Evolutionary conservation across 139 green algal species (phyloP).

Genomic region (Haematococcus sp.): DNA sequence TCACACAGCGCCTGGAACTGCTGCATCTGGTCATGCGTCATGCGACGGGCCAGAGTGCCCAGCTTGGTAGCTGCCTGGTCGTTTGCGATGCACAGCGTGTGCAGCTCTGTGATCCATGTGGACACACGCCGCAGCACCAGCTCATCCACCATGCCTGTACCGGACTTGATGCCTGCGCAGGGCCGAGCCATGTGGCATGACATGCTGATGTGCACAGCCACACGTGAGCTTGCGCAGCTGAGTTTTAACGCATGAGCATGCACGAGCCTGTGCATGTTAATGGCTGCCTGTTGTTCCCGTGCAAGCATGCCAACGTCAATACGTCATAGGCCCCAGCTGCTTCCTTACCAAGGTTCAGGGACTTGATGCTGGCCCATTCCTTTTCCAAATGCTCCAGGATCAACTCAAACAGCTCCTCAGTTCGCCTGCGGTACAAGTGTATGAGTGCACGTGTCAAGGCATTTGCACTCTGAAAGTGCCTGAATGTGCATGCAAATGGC

Average conservation of each 20-base stretch:
- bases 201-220: too few relatives aligned
- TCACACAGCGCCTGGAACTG: constrained; percentile 33
- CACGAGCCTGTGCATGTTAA: too few relatives aligned
- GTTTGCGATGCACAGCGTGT: constrained; percentile 17
- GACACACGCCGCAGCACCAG: constrained; percentile 26
- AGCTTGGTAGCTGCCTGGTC: constrained; percentile 12
- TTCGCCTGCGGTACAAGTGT: constrained; percentile 10
- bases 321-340: too few relatives aligned
- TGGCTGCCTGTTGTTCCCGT: too few relatives aligned
- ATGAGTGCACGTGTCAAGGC: too few relatives aligned
- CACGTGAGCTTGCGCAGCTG: too few relatives aligned
- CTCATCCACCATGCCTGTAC: constrained; percentile 33
- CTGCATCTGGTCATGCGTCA: constrained; percentile 25
- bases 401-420: constrained; percentile 9
- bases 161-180: constrained; percentile 23
- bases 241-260: too few relatives aligned
- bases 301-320: too few relatives aligned
- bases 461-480: too few relatives aligned
- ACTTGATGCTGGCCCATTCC: constrained; percentile 13
- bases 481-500: too few relatives aligned
- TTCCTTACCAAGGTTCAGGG: constrained; percentile 19
- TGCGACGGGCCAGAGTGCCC: constrained; percentile 3
- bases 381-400: constrained; percentile 17
- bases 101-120: constrained; percentile 10
- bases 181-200: too few relatives aligned